phyloP scores from a whole-genome alignment of 306 rosid genomes.

The Sicyos baderoa region DNA sequence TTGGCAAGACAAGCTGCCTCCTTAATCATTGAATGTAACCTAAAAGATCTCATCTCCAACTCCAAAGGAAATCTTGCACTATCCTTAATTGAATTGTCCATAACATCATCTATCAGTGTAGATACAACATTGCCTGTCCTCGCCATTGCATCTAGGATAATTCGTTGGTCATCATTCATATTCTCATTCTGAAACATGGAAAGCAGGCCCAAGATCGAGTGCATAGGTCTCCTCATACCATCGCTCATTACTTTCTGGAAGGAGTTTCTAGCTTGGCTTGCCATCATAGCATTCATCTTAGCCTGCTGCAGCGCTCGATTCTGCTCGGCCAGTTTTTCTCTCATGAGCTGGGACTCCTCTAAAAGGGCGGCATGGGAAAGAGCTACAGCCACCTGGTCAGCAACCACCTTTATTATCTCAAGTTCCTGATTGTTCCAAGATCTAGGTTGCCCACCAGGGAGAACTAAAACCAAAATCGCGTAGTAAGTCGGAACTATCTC shows the following conservation, averaged over 20 bases:
- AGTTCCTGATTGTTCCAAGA: conserved; percentile 80
- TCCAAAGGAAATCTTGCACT: conserved; percentile 70
- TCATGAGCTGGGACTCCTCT: conserved; percentile 98
- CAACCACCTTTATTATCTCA: conserved; percentile 93
- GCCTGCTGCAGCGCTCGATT: conserved; percentile 93
- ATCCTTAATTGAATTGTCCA: conserved; percentile 74
- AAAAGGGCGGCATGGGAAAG: conserved; percentile 96
- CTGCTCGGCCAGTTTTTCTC: conserved; percentile 89
- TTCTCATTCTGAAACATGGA: conserved; percentile 73
- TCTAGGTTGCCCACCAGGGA: conserved; percentile 68
- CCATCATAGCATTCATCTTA: conserved; percentile 80
- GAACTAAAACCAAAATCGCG: conserved; percentile 83
- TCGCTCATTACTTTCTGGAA: conserved; percentile 96
- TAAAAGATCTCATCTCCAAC: conserved; percentile 68
- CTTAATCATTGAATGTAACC: conserved; percentile 68
- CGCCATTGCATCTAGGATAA: conserved; percentile 76
- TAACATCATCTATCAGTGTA: conserved; percentile 81
- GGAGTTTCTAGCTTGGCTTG: conserved; percentile 85
- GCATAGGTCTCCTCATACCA: conserved; percentile 99
- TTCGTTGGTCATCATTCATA: conserved; percentile 56
- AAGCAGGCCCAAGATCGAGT: conserved; percentile 86
- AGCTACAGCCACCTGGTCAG: conserved; percentile 99
- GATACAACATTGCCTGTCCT: conserved; percentile 82
- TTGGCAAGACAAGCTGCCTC: conserved; percentile 94
- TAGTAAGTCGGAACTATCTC: conserved; percentile 74